phyloP scores from a whole-genome alignment of 2,329 filamentous ascomycete species.

The Ramularia collo-cygni region DNA sequence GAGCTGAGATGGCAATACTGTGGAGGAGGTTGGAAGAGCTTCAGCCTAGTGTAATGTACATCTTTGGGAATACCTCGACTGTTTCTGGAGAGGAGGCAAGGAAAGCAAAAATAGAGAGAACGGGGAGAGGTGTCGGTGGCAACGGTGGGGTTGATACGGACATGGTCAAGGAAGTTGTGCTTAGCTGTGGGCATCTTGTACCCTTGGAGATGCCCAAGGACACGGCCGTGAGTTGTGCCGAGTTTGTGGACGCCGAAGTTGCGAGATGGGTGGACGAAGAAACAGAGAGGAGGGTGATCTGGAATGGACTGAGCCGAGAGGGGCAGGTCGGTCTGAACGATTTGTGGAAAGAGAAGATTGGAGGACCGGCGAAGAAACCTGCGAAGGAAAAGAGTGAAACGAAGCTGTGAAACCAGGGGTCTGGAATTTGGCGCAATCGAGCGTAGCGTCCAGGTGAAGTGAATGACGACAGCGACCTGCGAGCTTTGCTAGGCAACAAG shows the following conservation, averaged over 20 bases:
- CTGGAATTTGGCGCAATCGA: neutral
- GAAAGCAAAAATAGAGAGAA: conserved; percentile 44
- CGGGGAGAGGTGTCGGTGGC: conserved; percentile 58
- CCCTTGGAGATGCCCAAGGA: conserved; percentile 67
- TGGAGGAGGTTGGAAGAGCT: neutral
- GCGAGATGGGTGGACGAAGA: neutral
- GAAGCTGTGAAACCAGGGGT: conserved; percentile 6
- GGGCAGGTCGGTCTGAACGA: conserved; percentile 9
- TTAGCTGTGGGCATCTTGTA: conserved; percentile 67
- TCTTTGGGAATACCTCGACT: neutral
- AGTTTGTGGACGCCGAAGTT: neutral
- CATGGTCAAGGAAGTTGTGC: conserved; percentile 56
- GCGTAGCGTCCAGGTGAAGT: neutral
- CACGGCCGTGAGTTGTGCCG: conserved; percentile 47
- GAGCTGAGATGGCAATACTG: neutral
- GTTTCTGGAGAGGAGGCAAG: neutral
- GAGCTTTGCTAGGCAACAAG: too few relatives aligned
- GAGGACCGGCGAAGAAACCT: conserved; percentile 1
- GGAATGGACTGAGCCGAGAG: neutral
- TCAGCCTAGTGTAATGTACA: neutral
- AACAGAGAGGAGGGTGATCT: neutral
- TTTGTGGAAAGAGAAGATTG: conserved; percentile 2
- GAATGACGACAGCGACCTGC: too few relatives aligned
- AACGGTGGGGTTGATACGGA: conserved; percentile 56
- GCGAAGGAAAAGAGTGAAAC: neutral